Conservation (phyloP, 306 rosid species). For the Psophocarpus tetragonolobus region DNA sequence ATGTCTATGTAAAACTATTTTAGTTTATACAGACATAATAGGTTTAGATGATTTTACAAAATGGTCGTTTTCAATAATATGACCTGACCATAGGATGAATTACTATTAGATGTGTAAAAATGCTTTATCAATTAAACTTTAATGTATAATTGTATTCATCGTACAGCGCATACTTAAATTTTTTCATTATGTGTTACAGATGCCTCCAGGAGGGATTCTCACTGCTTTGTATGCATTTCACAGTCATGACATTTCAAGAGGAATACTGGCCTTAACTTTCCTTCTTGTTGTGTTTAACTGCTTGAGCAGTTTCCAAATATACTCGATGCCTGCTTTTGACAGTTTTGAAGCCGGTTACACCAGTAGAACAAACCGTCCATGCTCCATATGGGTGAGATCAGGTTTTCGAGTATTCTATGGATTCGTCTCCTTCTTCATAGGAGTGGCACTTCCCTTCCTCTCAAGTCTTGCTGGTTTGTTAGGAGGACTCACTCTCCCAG, state of each 20-base stretch:
- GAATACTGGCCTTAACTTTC: slow-evolving; percentile 81
- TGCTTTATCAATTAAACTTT: too few species aligned
- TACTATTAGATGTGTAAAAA: background rate
- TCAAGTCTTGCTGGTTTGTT: slow-evolving; percentile 93
- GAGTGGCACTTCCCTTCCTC: slow-evolving; percentile 98
- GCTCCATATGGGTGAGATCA: slow-evolving; percentile 94
- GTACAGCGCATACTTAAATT: background rate
- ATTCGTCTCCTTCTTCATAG: slow-evolving; percentile 83
- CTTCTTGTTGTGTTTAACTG: slow-evolving; percentile 95
- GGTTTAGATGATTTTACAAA: background rate
- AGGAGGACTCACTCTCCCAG: slow-evolving; percentile 98
- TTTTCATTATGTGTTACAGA: slow-evolving; percentile 45
- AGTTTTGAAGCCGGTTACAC: slow-evolving; percentile 99
- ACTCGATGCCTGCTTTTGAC: slow-evolving; percentile 98
- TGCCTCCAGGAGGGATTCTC: slow-evolving; percentile 94
- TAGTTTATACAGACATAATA: background rate
- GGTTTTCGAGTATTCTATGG: slow-evolving; percentile 91
- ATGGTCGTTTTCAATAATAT: background rate
- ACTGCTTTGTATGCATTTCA: slow-evolving; percentile 88
- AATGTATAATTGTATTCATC: background rate
- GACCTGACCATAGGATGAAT: background rate
- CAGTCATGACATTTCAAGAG: slow-evolving; percentile 83
- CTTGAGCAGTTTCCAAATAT: slow-evolving; percentile 95
- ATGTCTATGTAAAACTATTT: background rate
- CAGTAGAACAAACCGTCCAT: slow-evolving; percentile 93